Conservation (phyloP, 2,329 filamentous ascomycete species). For the Paecilomyces fulvus region DNA sequence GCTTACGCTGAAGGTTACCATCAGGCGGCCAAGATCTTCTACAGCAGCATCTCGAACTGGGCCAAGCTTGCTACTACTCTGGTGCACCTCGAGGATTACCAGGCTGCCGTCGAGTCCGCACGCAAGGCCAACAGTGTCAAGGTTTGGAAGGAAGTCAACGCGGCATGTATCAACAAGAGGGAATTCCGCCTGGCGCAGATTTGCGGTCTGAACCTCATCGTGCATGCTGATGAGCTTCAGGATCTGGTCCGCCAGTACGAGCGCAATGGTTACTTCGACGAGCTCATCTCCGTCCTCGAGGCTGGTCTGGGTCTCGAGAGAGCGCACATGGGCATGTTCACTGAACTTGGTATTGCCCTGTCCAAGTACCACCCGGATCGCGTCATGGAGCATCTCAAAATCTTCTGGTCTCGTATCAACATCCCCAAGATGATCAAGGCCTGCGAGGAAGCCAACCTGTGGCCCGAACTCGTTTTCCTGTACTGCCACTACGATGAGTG, state of each 20-base stretch:
- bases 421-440: conserved; percentile 93
- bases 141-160: conserved; percentile 98
- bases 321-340: conserved; percentile 96
- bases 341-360: conserved; percentile 80
- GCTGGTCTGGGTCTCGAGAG: conserved; percentile 88
- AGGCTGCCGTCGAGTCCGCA: conserved; percentile 93
- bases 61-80: conserved; percentile 95
- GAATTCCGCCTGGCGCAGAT: conserved; percentile 98
- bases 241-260: conserved; percentile 95
- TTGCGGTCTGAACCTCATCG: conserved; percentile 94
- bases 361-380: conserved; percentile 92
- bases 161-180: conserved; percentile 93
- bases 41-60: conserved; percentile 97
- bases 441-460: conserved; percentile 88
- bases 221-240: conserved; percentile 91
- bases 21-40: conserved; percentile 98
- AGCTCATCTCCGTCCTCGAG: conserved; percentile 89
- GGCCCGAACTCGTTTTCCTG: conserved; percentile 95
- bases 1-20: conserved; percentile 90
- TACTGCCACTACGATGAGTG: conserved; percentile 98
- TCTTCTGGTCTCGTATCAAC: conserved; percentile 98
- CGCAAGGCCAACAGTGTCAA: conserved; percentile 99
- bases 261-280: conserved; percentile 93
- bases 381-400: conserved; percentile 96
- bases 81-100: conserved; percentile 95